Percentiles rank a stretch among this genome's conserved stretches.
phyloP scores from a whole-genome alignment of 2,329 filamentous ascomycete species.

The Chaetomium sp. region DNA sequence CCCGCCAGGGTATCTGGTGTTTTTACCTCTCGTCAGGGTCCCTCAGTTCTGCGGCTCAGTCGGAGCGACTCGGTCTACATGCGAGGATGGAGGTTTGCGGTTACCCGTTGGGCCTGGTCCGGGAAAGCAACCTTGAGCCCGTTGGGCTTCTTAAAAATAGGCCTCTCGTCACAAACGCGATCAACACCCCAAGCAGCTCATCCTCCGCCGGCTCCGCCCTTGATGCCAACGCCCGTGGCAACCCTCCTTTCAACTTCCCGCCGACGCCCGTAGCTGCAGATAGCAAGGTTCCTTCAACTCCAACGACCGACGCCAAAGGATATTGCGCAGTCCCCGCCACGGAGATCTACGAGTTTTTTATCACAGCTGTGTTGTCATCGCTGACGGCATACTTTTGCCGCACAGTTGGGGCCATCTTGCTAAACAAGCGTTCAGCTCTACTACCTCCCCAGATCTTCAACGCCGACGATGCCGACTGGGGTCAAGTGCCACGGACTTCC shows the following conservation, averaged over 20 bases:
- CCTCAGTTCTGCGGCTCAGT: slow-evolving; percentile 22
- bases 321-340: slow-evolving; percentile 34
- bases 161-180: slow-evolving; percentile 32
- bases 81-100: slow-evolving; percentile 38
- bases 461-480: slow-evolving; percentile 26
- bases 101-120: slow-evolving; percentile 38
- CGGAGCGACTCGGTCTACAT: slow-evolving; percentile 30
- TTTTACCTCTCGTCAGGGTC: slow-evolving; percentile 45
- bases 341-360: slow-evolving; percentile 48
- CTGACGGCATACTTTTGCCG: slow-evolving; percentile 45
- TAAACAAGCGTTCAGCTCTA: slow-evolving; percentile 48
- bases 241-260: slow-evolving; percentile 27
- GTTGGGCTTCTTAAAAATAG: slow-evolving; percentile 41
- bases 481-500: slow-evolving; percentile 26
- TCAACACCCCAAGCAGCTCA: slow-evolving; percentile 42
- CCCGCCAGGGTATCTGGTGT: slow-evolving; percentile 47
- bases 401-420: slow-evolving; percentile 42
- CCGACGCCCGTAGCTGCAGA: slow-evolving; percentile 29
- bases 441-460: slow-evolving; percentile 33
- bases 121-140: slow-evolving; percentile 47
- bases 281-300: slow-evolving; percentile 23
- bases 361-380: slow-evolving; percentile 46
- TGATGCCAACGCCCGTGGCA: slow-evolving; percentile 32
- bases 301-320: slow-evolving; percentile 29
- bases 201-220: slow-evolving; percentile 36